Conservation (phyloP, 129 eudicot species). For the Flaveria robusta region DNA sequence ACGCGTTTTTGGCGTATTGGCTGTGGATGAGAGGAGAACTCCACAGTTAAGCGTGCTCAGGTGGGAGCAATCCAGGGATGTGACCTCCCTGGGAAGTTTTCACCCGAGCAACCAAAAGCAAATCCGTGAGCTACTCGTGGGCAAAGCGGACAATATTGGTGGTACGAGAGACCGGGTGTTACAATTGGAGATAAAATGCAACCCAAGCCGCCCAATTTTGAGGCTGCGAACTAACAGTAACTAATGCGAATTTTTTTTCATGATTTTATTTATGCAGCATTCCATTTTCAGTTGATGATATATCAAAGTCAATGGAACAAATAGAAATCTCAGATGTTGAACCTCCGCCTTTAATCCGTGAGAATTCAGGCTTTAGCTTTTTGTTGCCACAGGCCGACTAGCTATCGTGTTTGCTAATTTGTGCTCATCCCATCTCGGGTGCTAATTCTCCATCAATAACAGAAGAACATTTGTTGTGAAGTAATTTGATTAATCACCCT, state of each 20-base stretch:
- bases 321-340: constrained; percentile 71
- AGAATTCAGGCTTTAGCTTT: constrained; percentile 84
- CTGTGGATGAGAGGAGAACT: too few species aligned
- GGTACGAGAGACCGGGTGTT: too few species aligned
- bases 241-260: background rate
- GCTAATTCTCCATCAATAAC: constrained; percentile 1
- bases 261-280: constrained; percentile 55
- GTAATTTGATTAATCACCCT: constrained; percentile 15
- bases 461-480: background rate
- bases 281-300: constrained; percentile 91
- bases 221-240: background rate
- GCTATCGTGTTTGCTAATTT: background rate
- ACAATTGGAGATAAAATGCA: background rate
- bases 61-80: too few species aligned
- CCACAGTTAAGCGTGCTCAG: too few species aligned
- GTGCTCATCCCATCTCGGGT: background rate
- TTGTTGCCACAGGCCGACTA: constrained; percentile 62
- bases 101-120: too few species aligned
- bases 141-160: too few species aligned
- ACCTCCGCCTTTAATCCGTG: constrained; percentile 69
- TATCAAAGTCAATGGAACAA: constrained; percentile 90
- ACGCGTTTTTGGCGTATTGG: too few species aligned
- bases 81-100: too few species aligned
- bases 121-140: too few species aligned
- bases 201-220: background rate